These are phyloP conservation scores for Waltiozyma sp. DNA, from an alignment of 1,139 yeast species.

Conservation along the genomic window DNA sequence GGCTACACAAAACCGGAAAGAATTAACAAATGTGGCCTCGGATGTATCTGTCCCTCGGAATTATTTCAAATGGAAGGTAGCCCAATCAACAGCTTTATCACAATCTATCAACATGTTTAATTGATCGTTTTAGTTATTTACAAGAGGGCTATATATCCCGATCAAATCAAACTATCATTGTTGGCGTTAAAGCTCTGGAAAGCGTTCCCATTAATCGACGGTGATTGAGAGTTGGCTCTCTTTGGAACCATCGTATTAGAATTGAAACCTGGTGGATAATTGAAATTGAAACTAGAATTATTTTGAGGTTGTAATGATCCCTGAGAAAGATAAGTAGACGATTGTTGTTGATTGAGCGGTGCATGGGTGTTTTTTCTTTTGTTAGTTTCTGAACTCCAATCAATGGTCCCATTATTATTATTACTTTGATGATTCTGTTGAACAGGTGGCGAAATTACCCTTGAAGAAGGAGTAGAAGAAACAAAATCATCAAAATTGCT, in stretches of 20 bases:
- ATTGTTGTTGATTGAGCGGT: no score
- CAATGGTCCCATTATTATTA: slow-evolving; percentile 4
- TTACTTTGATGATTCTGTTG: slow-evolving; percentile 27
- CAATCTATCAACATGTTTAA: no score
- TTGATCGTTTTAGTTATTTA: no score
- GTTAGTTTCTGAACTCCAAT: slow-evolving; percentile 11
- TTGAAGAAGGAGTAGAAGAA: slow-evolving; percentile 15
- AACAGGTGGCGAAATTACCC: slow-evolving; percentile 4
- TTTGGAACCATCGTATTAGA: neutral
- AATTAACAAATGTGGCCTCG: no score
- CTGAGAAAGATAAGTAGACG: no score
- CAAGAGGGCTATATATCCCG: no score
- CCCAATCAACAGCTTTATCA: no score
- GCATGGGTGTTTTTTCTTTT: no score
- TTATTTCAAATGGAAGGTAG: no score
- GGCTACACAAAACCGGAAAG: no score
- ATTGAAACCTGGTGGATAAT: neutral
- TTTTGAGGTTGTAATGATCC: neutral
- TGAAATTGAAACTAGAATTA: neutral
- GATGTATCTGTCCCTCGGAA: no score
- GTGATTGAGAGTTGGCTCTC: neutral
- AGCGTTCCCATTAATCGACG: neutral
- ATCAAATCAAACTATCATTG: neutral
- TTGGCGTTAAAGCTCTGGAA: neutral
- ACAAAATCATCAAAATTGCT: slow-evolving; percentile 19